Base-by-base conservation (phyloP, 768 basidiomycete species). In the Mrakia hoshinonis region DNA sequence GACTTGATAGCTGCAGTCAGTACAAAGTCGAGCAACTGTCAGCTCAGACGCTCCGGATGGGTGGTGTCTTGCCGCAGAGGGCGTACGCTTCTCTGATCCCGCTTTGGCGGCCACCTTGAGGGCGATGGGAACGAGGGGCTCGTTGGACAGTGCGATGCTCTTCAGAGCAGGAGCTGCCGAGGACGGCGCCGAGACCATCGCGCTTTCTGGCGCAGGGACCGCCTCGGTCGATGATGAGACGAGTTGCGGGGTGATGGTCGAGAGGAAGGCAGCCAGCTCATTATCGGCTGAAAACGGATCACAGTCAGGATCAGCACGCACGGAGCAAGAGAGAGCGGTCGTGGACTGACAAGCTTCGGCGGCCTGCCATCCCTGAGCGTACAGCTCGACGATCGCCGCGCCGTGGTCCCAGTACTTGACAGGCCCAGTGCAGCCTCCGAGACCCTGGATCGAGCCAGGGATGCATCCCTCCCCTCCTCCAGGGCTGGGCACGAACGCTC, bases 391-490 rank as follows among this genome's bases (percentile, higher is more conserved):
- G 20, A 72, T n/a, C 29, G 26, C 24, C 6, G 55, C 65, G 3
- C 54, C 39, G 0, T 60, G 54, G 36, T 72, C 70, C 70, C 67
- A 73, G 62, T 73, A 73, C 34, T 29, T 31, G 26, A 73, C 67
- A 7, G 43, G 13, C 13, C 49, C 67, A 13, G 38, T 24, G 20
- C 55, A 22, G 12, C 66, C 72, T 11, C 66, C 72, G 18, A 68
- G 20, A 11, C 72, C 64, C 22, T 54, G 39, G 36, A 13, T 15
- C 9, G 31, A 68, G 10, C 67, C 67, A 9, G 36, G n/a, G 24
- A 68, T 68, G 26, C 51, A 55, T 11, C 22, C 67, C 22, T 58
- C 29, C 26, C 51, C 52, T 39, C 67, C 67, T 49, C 51, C 36
- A 0, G 55, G 52, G 2, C 49, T n/a, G 9, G 66, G 72, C 1